Evolutionary conservation across 2,329 filamentous ascomycete species (phyloP).

Genomic region (Trichophyton schoenleinii): DNA sequence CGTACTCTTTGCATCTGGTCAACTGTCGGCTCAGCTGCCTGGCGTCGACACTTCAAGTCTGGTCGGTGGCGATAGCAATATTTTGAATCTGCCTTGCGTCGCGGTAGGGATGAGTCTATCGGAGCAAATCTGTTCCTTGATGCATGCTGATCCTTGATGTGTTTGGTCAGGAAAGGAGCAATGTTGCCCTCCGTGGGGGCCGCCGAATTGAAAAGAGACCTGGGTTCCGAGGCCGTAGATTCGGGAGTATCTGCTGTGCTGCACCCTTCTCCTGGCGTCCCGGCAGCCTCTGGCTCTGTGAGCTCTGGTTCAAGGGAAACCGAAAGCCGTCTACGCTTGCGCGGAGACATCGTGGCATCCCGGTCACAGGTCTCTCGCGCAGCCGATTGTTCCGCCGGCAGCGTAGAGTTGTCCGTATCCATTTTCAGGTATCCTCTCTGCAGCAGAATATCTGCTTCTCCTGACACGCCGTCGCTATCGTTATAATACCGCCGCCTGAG

Average conservation of each 20-base stretch:
- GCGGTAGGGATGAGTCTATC: conserved; percentile 9
- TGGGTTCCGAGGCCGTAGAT: neutral
- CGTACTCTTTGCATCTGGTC: conserved; percentile 76
- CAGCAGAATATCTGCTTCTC: no score
- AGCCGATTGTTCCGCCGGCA: neutral
- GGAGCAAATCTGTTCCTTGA: conserved; percentile 30
- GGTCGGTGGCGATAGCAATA: conserved; percentile 94
- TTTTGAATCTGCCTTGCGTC: conserved; percentile 58
- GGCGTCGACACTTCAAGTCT: conserved; percentile 82
- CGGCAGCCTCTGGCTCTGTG: neutral
- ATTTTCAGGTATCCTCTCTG: neutral
- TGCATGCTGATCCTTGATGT: conserved; percentile 75
- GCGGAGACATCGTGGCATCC: conserved; percentile 9
- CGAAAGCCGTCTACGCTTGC: conserved; percentile 14
- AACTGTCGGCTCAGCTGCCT: conserved; percentile 93
- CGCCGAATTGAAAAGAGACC: conserved; percentile 37
- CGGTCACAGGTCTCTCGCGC: neutral
- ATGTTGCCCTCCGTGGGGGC: conserved; percentile 56
- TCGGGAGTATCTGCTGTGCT: neutral
- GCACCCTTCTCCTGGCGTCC: neutral
- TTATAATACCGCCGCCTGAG: neutral
- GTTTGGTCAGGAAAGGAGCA: conserved; percentile 71
- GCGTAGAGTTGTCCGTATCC: conserved; percentile 1
- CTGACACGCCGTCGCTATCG: neutral
- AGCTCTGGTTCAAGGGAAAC: neutral